Evolutionary conservation across 148 eudicot genomes (phyloP).

Genomic region (Vaccinium myrtillus): DNA sequence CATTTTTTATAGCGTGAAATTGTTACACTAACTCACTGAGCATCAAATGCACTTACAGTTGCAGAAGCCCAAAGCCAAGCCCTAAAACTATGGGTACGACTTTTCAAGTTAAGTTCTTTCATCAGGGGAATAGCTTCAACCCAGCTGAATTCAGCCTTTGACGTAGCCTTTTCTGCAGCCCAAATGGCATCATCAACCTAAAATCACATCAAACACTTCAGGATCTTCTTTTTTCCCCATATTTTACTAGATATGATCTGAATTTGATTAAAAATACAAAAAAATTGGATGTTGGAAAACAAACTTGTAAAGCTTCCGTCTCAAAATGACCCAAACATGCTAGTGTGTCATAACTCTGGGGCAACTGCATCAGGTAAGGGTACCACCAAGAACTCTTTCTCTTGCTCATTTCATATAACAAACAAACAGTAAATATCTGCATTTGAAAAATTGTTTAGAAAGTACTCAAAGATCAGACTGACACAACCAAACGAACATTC

Average conservation of each 20-base stretch:
- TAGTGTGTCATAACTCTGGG: constrained; percentile 66
- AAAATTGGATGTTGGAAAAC: background rate
- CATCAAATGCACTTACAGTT: constrained; percentile 51
- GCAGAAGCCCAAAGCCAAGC: constrained; percentile 99
- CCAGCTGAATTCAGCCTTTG: constrained; percentile 66
- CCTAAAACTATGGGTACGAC: constrained; percentile 51
- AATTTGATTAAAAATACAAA: background rate
- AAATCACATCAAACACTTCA: constrained; percentile 21
- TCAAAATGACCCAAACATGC: constrained; percentile 70
- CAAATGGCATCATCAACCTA: constrained; percentile 90
- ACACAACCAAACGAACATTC: background rate
- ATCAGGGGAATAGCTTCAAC: constrained; percentile 49
- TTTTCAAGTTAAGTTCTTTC: constrained; percentile 55
- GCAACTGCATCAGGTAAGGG: constrained; percentile 77
- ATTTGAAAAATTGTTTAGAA: constrained; percentile 7
- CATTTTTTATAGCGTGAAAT: background rate
- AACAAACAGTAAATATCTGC: constrained; percentile 71
- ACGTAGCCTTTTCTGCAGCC: constrained; percentile 67
- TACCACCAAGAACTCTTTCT: constrained; percentile 80
- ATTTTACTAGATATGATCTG: background rate
- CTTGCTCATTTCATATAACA: constrained; percentile 73
- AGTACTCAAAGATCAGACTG: background rate
- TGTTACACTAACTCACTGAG: background rate
- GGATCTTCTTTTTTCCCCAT: background rate
- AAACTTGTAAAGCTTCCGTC: constrained; percentile 80